These are phyloP conservation scores for Catunica adiposa DNA, from an alignment of 2,329 filamentous ascomycete genomes.

Conservation along the genomic window DNA sequence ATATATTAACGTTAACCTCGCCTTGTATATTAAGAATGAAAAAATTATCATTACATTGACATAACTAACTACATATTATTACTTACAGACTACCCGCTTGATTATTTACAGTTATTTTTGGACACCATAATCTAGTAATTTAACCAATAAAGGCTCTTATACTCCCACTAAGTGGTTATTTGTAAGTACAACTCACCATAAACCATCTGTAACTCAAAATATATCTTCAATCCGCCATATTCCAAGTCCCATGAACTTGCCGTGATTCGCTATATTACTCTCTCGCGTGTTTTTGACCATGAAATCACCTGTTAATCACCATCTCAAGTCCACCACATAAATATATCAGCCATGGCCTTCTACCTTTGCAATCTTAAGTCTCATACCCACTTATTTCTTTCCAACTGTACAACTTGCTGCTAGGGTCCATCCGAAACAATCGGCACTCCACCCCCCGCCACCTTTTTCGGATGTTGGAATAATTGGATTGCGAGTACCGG, in stretches of 20 bases:
- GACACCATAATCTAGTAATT: no score
- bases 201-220: background rate
- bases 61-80: no score
- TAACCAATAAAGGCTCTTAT: background rate
- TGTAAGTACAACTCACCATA: background rate
- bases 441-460: background rate
- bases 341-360: background rate
- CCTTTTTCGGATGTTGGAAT: background rate
- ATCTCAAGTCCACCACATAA: background rate
- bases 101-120: no score
- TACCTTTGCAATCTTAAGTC: background rate
- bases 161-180: background rate
- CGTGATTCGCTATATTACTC: background rate
- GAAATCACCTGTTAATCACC: background rate
- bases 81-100: no score
- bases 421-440: background rate
- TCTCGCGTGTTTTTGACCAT: background rate
- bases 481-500: background rate
- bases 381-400: no score
- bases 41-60: no score
- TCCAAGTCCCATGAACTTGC: background rate
- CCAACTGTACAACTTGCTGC: background rate
- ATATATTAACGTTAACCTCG: no score
- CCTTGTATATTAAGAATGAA: no score
- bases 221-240: background rate